Evolutionary conservation across 371 early-diverging fungal species (phyloP).

Genomic region (Mortierella sp.): DNA sequence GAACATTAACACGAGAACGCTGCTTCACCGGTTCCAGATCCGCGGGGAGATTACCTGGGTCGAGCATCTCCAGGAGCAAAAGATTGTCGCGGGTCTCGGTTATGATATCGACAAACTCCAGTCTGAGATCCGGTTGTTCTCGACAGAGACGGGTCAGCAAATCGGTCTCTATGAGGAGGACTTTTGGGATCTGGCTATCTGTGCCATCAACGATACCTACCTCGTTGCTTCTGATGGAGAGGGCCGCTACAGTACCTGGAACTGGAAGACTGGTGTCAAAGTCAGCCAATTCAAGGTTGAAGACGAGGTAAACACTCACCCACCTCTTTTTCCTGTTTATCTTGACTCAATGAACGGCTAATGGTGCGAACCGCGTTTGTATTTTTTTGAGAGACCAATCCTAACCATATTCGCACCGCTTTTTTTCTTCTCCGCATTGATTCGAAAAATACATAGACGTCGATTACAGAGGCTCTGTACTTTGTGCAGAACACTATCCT

Average conservation of each 20-base stretch:
- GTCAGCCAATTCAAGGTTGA: conserved; percentile 46
- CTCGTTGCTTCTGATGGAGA: conserved; percentile 51
- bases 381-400: neutral
- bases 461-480: conserved; percentile 50
- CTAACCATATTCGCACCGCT: no score
- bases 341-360: neutral
- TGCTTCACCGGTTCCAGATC: conserved; percentile 51
- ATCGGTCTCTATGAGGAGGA: conserved; percentile 45
- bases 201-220: conserved; percentile 45
- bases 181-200: conserved; percentile 56
- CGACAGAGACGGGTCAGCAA: conserved; percentile 50
- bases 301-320: conserved; percentile 26
- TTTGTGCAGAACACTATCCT: conserved; percentile 51
- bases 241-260: conserved; percentile 47
- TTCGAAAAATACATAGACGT: conserved; percentile 17
- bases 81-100: conserved; percentile 49
- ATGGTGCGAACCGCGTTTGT: neutral
- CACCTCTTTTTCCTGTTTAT: neutral
- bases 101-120: conserved; percentile 38
- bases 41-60: conserved; percentile 56
- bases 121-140: conserved; percentile 58
- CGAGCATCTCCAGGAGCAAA: conserved; percentile 48
- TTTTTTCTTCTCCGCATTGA: neutral
- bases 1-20: conserved; percentile 35
- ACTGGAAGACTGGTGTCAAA: conserved; percentile 46